Evolutionary conservation across 768 basidiomycete genomes (phyloP).

Genomic region (Auricularia sp.): DNA sequence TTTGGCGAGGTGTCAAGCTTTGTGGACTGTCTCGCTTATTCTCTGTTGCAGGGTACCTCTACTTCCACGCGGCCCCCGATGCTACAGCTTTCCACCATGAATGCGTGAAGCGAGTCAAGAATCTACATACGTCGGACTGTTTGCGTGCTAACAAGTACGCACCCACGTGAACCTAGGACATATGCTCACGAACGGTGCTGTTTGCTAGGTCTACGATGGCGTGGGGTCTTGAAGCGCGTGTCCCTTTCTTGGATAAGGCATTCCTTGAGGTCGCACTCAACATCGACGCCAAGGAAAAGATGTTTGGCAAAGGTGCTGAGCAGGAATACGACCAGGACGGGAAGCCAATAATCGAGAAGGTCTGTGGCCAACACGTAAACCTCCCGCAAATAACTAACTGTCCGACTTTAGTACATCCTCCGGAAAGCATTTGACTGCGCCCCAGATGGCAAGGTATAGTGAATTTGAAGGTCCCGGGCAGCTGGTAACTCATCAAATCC

Average conservation of each 20-base stretch:
- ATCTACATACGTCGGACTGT: slow-evolving; percentile 95
- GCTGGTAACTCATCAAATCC: not conserved
- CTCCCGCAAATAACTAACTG: slow-evolving; percentile 4
- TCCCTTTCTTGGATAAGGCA: slow-evolving; percentile 94
- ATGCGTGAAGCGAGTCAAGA: slow-evolving; percentile 88
- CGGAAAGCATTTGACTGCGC: slow-evolving; percentile 90
- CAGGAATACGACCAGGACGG: slow-evolving; percentile 80
- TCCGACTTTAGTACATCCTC: slow-evolving; percentile 63
- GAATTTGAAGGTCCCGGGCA: slow-evolving; percentile 3
- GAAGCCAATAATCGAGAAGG: slow-evolving; percentile 91
- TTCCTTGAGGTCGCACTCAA: slow-evolving; percentile 94
- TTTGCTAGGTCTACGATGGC: slow-evolving; percentile 86
- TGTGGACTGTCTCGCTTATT: not conserved
- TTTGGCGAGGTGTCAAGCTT: slow-evolving; percentile 19
- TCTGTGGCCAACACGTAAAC: slow-evolving; percentile 16
- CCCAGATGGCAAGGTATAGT: slow-evolving; percentile 58
- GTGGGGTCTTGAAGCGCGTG: slow-evolving; percentile 97
- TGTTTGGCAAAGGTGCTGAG: slow-evolving; percentile 70
- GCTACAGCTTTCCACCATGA: slow-evolving; percentile 87
- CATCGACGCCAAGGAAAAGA: slow-evolving; percentile 77
- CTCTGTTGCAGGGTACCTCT: slow-evolving; percentile 68
- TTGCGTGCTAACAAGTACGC: slow-evolving; percentile 92
- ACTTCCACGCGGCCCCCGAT: slow-evolving; percentile 97
- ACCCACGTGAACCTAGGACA: not conserved
- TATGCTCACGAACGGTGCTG: not conserved